Evolutionary conservation across 768 basidiomycete genomes (phyloP).

Genomic region (Cystofilobasidium capitatum): DNA sequence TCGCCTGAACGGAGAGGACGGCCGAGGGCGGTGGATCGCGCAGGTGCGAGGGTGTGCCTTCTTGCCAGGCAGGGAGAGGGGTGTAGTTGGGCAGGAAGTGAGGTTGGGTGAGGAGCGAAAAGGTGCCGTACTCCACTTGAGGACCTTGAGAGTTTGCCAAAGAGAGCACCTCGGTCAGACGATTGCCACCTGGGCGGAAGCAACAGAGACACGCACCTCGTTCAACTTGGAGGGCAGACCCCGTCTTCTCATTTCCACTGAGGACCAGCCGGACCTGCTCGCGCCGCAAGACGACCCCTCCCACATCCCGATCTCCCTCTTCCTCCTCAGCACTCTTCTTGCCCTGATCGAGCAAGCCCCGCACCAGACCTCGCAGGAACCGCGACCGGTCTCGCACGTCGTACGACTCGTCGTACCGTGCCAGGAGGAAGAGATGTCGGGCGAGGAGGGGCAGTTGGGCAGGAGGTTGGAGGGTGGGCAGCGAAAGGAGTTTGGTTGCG

Average conservation of each 20-base stretch:
- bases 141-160: not conserved
- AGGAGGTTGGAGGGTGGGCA: slow-evolving; percentile 37
- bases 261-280: slow-evolving; percentile 74
- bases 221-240: not conserved
- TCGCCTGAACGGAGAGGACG: slow-evolving; percentile 45
- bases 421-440: slow-evolving; percentile 67
- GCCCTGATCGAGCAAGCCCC: slow-evolving; percentile 44
- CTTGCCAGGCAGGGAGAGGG: slow-evolving; percentile 72
- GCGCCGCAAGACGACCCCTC: slow-evolving; percentile 63
- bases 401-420: slow-evolving; percentile 77
- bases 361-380: slow-evolving; percentile 61
- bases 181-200: not conserved
- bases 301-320: not conserved
- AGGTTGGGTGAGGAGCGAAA: slow-evolving; percentile 13
- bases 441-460: slow-evolving; percentile 33
- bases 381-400: slow-evolving; percentile 85
- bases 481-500: slow-evolving; percentile 69
- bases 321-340: not conserved
- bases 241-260: slow-evolving; percentile 56
- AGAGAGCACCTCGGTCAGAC: no score
- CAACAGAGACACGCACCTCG: not conserved
- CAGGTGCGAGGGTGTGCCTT: slow-evolving; percentile 66
- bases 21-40: slow-evolving; percentile 45
- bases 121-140: slow-evolving; percentile 8
- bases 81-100: slow-evolving; percentile 48